Evolutionary conservation across 2,329 filamentous ascomycete species (phyloP), one percentile per base, ranked within the genome.

Genomic region (Metarhizium rileyi): DNA sequence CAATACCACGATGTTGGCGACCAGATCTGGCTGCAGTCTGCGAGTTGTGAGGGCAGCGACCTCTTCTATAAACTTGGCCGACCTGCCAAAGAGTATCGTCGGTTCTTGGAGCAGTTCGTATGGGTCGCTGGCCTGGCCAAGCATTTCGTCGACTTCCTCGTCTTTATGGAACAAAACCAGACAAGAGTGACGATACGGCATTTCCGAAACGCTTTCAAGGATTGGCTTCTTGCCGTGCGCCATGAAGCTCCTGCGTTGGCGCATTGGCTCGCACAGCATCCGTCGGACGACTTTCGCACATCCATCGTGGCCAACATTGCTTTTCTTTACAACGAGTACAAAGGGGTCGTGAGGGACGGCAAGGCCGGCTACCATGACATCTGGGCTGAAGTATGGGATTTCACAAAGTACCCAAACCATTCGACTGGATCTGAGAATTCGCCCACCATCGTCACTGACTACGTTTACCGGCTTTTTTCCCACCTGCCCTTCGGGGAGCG

Each of bases 51-150:
- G 0, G 58, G 59, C 1, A 59, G 54, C 3, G 60, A 59, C 16
- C 62, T 87, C 0, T 91, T 83, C 70, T 93, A 90, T 59, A 72
- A 72, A 9, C 63, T 94, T 0, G 61, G 61, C 2, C 62, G 48
- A 0, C 84, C 87, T 0, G 70, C 80, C 0, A 26, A 53, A 0
- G 80, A 82, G 35, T 94, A 93, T 57, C 53, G 52, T 10, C 67
- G 79, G 2, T 90, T 83, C 56, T 76, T 83, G 51, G 45, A 66
- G 0, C 73, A 78, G 0, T 91, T 89, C 53, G 52, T 82, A 0
- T 93, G 86, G 86, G 64, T 90, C 1, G 83, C 80, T 0, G 75
- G 84, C 47, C 68, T 93, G 0, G 73, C 77, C 0, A 91, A 90
- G 59, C 81, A 89, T 57, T 75, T 86, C 23, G 72, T 90, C 1